Base-by-base conservation (phyloP, 495 filamentous ascomycete species). In the Neurospora sp. region DNA sequence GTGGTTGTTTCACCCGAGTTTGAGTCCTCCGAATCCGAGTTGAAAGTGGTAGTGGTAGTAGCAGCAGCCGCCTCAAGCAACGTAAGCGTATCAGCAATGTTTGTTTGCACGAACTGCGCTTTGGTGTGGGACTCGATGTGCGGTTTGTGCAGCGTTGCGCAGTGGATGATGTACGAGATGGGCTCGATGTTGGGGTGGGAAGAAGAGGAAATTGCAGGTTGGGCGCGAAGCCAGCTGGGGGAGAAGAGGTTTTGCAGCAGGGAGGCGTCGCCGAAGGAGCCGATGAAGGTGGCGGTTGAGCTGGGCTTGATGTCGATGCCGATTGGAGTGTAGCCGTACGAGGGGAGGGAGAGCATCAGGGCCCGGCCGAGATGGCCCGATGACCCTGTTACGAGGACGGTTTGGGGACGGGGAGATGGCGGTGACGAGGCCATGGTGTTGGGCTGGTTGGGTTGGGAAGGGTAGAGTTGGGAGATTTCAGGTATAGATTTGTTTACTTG, bases 141-240 rank as follows among this genome's bases (percentile, higher is more conserved):
- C 4, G 79, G 79, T 27, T 81, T 81, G 74, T 81, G 79, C 0
- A 81, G 77, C 0, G 79, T 78, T 2, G 79, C 79, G 9, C 78
- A 71, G 77, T 81, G 78, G 72, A 81, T 74, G 20, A 81, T 73
- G 72, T 79, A 74, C 27, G 53, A 61, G 53, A 61, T 31, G 22
- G 53, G 53, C 53, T 46, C 12, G 38, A 75, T 70, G 10, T 69
- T 20, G 18, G 74, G 71, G 20, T 75, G 14, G 11, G 53, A 11
- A 20, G 22, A 61, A 53, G 46, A 53, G 12, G n/a, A 22, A 12
- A 53, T 27, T 22, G 22, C 46, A 4, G 46, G 20, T 9, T 61
- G 53, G 14, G 53, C 27, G 35, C 40, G 59, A 42, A 73, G 35
- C 5, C 69, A 20, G 72, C 74, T 38, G n/a, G 46, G n/a, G 18